phyloP scores from a whole-genome alignment of 2,329 filamentous ascomycete species.

The Pseudodiploospora longispora region DNA sequence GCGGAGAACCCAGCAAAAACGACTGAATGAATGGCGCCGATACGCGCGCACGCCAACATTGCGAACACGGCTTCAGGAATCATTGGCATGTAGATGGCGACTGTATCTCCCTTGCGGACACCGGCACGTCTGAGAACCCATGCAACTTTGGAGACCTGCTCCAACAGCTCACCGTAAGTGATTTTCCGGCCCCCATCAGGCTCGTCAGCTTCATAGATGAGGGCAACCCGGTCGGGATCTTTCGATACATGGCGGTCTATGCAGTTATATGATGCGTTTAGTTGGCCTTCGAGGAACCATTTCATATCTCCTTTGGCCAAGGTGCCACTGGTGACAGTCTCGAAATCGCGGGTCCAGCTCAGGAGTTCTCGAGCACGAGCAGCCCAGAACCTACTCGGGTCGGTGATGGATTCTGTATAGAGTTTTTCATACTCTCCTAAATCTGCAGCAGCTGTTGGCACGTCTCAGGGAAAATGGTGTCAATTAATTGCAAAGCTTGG shows the following conservation, averaged over 20 bases:
- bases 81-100: slow-evolving; percentile 94
- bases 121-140: slow-evolving; percentile 84
- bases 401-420: slow-evolving; percentile 71
- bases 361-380: slow-evolving; percentile 74
- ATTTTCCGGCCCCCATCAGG: slow-evolving; percentile 74
- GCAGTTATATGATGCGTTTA: slow-evolving; percentile 93
- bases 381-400: slow-evolving; percentile 82
- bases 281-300: slow-evolving; percentile 84
- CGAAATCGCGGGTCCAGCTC: slow-evolving; percentile 79
- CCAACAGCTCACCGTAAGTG: slow-evolving; percentile 81
- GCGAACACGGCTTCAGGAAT: slow-evolving; percentile 86
- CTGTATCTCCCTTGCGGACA: slow-evolving; percentile 87
- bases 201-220: slow-evolving; percentile 95
- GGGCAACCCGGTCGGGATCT: slow-evolving; percentile 79
- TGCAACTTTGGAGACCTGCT: slow-evolving; percentile 75
- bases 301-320: slow-evolving; percentile 70
- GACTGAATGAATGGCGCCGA: slow-evolving; percentile 96
- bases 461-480: too few species aligned
- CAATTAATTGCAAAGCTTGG: too few species aligned
- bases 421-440: slow-evolving; percentile 54
- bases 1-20: slow-evolving; percentile 97
- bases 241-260: slow-evolving; percentile 88
- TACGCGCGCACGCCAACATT: slow-evolving; percentile 82
- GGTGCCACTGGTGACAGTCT: slow-evolving; percentile 70
- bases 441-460: slow-evolving; percentile 24